Evolutionary conservation across 2,329 filamentous ascomycete genomes (phyloP).

Genomic region (Pseudogymnoascus sp.): DNA sequence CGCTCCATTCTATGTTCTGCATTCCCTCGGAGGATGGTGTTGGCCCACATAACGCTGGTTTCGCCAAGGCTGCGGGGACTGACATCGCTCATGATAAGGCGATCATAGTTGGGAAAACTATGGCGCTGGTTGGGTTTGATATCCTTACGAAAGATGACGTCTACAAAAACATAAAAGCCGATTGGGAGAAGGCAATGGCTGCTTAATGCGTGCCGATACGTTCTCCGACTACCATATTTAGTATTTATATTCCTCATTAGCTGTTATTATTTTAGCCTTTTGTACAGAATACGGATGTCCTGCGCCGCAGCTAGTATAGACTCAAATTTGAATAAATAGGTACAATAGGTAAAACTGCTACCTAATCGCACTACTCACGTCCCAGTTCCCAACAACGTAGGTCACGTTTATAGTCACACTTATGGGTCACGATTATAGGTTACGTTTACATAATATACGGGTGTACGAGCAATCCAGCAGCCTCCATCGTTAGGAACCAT

Average conservation of each 20-base stretch:
- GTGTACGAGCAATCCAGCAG: not conserved
- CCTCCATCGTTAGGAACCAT: not conserved
- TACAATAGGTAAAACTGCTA: no score
- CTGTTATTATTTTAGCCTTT: not conserved
- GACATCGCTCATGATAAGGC: conserved; percentile 39
- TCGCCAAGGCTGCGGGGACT: conserved; percentile 43
- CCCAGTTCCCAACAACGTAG: no score
- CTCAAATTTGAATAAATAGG: no score
- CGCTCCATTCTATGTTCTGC: conserved; percentile 43
- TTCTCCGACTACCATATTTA: not conserved
- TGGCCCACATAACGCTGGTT: conserved; percentile 46
- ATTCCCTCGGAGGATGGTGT: conserved; percentile 40
- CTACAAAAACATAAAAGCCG: conserved; percentile 35
- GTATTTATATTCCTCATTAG: not conserved
- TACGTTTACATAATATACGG: not conserved
- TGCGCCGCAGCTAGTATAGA: not conserved
- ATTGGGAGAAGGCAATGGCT: conserved; percentile 27
- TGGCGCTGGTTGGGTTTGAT: conserved; percentile 42
- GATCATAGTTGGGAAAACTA: conserved; percentile 39
- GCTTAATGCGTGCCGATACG: not conserved
- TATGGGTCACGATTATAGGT: not conserved
- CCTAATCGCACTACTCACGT: no score
- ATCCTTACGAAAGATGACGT: conserved; percentile 37
- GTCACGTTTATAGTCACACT: no score
- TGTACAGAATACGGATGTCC: not conserved